phyloP scores from a whole-genome alignment of 768 basidiomycete species.

The Sporobolomyces roseus region DNA sequence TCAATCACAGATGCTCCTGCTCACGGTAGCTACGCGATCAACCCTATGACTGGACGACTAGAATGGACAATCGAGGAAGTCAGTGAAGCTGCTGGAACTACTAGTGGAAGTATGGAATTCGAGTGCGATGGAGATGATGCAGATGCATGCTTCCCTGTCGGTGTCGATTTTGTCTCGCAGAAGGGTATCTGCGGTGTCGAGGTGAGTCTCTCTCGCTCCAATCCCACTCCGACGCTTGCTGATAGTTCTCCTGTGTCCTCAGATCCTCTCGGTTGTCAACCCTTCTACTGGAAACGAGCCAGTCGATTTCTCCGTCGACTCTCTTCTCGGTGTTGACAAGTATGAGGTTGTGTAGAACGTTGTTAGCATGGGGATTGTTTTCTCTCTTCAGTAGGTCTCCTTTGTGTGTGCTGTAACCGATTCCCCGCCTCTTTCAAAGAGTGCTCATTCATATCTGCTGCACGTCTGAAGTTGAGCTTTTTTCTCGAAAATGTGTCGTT shows the following conservation, averaged over 20 bases:
- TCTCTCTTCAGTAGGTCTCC: too few relatives aligned
- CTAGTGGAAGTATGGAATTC: constrained; percentile 86
- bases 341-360: constrained; percentile 53
- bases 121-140: constrained; percentile 76
- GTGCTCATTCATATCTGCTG: too few relatives aligned
- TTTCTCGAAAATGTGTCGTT: too few relatives aligned
- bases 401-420: too few relatives aligned
- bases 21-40: constrained; percentile 61
- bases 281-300: constrained; percentile 56
- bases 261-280: constrained; percentile 54
- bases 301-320: constrained; percentile 59
- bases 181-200: constrained; percentile 75
- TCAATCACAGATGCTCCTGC: constrained; percentile 64
- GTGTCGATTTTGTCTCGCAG: constrained; percentile 71
- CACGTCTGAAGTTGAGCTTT: too few relatives aligned
- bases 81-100: constrained; percentile 57
- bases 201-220: constrained; percentile 50
- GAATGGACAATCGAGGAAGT: constrained; percentile 78
- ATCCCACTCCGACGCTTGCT: background rate
- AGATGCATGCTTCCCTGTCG: constrained; percentile 86
- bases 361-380: too few relatives aligned
- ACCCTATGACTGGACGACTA: constrained; percentile 71
- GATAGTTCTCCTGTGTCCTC: background rate
- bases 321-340: constrained; percentile 55
- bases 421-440: too few relatives aligned